These are phyloP conservation scores for Terfezia boudieri DNA, from an alignment of 495 filamentous ascomycete species.

Conservation along the genomic window DNA sequence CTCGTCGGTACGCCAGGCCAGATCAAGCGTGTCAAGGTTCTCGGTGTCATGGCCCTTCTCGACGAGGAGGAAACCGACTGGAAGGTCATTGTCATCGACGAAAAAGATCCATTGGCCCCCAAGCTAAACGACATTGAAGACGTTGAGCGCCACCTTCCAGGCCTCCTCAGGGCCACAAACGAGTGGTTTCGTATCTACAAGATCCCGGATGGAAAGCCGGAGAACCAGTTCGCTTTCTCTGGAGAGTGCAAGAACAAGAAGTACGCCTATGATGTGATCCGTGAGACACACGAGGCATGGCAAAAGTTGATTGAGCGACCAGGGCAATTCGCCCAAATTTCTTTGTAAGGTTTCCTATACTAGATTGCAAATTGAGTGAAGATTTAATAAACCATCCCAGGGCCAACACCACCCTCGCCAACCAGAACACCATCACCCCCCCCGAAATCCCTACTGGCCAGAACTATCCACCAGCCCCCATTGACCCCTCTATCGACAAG, in stretches of 20 bases:
- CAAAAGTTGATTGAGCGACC: slow-evolving; percentile 85
- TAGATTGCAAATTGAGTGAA: slow-evolving; percentile 16
- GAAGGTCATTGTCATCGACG: slow-evolving; percentile 99
- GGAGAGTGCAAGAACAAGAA: slow-evolving; percentile 99
- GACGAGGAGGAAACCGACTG: slow-evolving; percentile 99
- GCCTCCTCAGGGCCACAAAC: slow-evolving; percentile 89
- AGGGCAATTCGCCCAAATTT: slow-evolving; percentile 49
- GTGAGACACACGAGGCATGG: slow-evolving; percentile 93
- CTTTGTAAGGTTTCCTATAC: slow-evolving; percentile 41
- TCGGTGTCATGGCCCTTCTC: slow-evolving; percentile 96
- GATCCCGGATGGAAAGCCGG: slow-evolving; percentile 99
- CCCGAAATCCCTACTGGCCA: slow-evolving; percentile 51
- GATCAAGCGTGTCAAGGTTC: slow-evolving; percentile 97
- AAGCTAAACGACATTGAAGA: slow-evolving; percentile 98
- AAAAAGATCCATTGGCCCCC: slow-evolving; percentile 86
- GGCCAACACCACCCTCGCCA: slow-evolving; percentile 51
- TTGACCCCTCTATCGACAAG: slow-evolving; percentile 96
- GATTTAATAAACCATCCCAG: slow-evolving; percentile 22
- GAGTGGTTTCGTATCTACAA: slow-evolving; percentile 99
- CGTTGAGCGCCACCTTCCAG: slow-evolving; percentile 94
- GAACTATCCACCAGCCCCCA: slow-evolving; percentile 61
- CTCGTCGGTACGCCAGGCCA: slow-evolving; percentile 84
- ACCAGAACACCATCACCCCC: slow-evolving; percentile 38
- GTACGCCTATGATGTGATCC: slow-evolving; percentile 87
- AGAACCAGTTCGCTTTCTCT: slow-evolving; percentile 99